Evolutionary conservation across 2,329 filamentous ascomycete genomes (phyloP).

Genomic region (Emergomyces africanus): DNA sequence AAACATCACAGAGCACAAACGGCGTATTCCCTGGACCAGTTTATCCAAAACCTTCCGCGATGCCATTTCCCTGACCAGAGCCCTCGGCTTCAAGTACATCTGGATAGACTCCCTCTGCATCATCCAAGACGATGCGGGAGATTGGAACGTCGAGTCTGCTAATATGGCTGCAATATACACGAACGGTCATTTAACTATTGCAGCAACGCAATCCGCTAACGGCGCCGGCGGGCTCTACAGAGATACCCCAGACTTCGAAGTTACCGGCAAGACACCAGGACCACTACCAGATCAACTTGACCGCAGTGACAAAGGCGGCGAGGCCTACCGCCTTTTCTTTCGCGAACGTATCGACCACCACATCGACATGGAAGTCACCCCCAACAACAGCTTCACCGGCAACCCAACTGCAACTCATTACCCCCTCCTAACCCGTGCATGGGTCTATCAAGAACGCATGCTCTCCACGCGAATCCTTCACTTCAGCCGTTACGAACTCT

Average conservation of each 20-base stretch:
- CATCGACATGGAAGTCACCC: not conserved
- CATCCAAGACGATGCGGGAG: not conserved
- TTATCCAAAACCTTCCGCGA: not conserved
- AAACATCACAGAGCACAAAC: not conserved
- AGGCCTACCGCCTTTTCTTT: not conserved
- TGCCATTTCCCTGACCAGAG: not conserved
- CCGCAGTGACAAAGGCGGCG: not conserved
- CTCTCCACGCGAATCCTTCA: not conserved
- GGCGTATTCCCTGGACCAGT: not conserved
- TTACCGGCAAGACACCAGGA: not conserved
- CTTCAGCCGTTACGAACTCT: not conserved
- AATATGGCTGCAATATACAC: not conserved
- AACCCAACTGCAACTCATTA: not conserved
- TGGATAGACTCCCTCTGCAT: conserved; percentile 2
- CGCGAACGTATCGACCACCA: not conserved
- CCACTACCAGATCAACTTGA: too few species aligned
- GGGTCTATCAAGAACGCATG: conserved; percentile 1
- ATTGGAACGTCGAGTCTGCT: not conserved
- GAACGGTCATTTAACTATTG: not conserved
- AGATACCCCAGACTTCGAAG: not conserved
- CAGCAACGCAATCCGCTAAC: not conserved
- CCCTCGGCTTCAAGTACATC: not conserved
- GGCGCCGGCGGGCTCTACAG: not conserved
- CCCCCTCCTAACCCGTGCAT: not conserved
- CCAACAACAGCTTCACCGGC: not conserved